A percentile compares a stretch with the other conserved stretches of the same genome.
phyloP scores from a whole-genome alignment of 371 early-diverging fungal species.

The Rhizopus arrhizus region DNA sequence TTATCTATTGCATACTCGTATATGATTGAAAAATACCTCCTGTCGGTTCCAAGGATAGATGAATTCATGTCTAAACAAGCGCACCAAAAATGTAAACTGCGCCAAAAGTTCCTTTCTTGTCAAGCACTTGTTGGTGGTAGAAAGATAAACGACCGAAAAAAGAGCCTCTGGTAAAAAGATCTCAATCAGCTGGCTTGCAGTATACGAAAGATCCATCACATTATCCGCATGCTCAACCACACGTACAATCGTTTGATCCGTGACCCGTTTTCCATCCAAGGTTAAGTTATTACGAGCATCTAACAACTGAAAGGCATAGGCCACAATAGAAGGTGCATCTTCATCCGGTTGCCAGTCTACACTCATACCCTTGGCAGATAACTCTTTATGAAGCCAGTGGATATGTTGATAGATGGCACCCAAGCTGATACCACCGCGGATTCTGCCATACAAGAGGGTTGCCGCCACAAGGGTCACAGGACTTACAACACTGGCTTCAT shows the following conservation, averaged over 20 bases:
- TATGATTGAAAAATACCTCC: constrained; percentile 28
- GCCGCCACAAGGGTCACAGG: constrained; percentile 52
- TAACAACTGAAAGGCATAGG: constrained; percentile 41
- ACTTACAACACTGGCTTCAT: constrained; percentile 37
- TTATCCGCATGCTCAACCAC: constrained; percentile 56
- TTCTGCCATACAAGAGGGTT: constrained; percentile 44
- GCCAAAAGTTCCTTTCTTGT: constrained; percentile 28
- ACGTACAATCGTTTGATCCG: constrained; percentile 43
- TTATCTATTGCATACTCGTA: neutral
- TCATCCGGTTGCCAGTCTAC: constrained; percentile 56
- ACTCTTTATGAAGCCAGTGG: constrained; percentile 40
- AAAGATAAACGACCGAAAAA: constrained; percentile 47
- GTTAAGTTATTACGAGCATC: constrained; percentile 44
- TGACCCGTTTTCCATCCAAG: constrained; percentile 45
- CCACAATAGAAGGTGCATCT: constrained; percentile 42
- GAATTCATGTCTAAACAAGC: constrained; percentile 51
- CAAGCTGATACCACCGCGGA: constrained; percentile 36
- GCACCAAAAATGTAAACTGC: constrained; percentile 47
- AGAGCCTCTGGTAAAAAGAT: constrained; percentile 48
- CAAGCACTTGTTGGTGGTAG: constrained; percentile 14
- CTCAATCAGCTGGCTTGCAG: constrained; percentile 50
- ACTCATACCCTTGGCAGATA: constrained; percentile 29
- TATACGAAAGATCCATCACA: constrained; percentile 53
- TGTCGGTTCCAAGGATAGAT: constrained; percentile 49
- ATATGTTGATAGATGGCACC: constrained; percentile 45